Evolutionary conservation across 148 eudicot genomes (phyloP).

Genomic region (Camellia japonica): DNA sequence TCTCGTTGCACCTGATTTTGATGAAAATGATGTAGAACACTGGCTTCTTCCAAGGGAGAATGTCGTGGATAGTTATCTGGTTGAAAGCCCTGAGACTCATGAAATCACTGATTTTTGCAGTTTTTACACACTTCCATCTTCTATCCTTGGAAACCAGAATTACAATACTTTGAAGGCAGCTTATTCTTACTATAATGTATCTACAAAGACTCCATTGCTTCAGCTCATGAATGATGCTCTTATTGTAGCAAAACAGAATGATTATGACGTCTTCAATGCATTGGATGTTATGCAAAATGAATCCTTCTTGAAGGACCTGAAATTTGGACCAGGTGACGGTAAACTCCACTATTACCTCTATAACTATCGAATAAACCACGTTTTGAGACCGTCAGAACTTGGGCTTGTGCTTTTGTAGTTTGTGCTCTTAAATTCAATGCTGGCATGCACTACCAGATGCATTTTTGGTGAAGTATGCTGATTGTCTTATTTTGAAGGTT

Average conservation of each 20-base stretch:
- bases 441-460: neutral
- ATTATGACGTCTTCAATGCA: constrained; percentile 82
- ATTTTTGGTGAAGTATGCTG: constrained; percentile 14
- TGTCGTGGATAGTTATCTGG: constrained; percentile 76
- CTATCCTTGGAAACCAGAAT: constrained; percentile 70
- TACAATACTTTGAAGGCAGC: constrained; percentile 72
- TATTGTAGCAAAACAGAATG: constrained; percentile 70
- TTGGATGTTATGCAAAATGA: constrained; percentile 86
- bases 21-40: constrained; percentile 84
- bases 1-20: constrained; percentile 74
- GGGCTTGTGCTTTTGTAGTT: constrained; percentile 81
- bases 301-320: constrained; percentile 67
- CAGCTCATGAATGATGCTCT: constrained; percentile 89
- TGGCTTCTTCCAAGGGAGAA: constrained; percentile 81
- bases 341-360: constrained; percentile 88
- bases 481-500: neutral
- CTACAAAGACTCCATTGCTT: constrained; percentile 70
- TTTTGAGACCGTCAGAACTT: constrained; percentile 75
- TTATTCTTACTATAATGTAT: constrained; percentile 78
- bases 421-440: neutral
- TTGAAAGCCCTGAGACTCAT: constrained; percentile 73
- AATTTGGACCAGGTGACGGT: constrained; percentile 85
- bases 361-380: constrained; percentile 70
- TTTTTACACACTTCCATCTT: constrained; percentile 82
- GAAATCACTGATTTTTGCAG: constrained; percentile 91